A percentile compares a stretch with the other conserved stretches of the same genome.
Evolutionary conservation across 2,329 filamentous ascomycete genomes (phyloP).

Genomic region (Dryadomyces sulphureus): DNA sequence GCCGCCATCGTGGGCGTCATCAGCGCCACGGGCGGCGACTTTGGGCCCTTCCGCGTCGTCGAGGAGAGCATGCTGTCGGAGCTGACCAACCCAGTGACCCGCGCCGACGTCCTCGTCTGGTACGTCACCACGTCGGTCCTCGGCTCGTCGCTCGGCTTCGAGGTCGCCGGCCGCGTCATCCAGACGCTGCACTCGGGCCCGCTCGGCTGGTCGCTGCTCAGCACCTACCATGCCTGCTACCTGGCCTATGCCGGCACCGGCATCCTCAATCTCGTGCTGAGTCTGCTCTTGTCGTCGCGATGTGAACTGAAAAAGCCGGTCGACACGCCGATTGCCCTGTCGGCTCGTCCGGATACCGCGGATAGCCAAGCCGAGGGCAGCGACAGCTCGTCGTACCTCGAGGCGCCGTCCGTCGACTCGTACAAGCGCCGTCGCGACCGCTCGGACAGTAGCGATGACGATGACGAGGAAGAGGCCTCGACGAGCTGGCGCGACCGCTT

Average conservation of each 20-base stretch:
- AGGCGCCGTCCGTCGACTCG: background rate
- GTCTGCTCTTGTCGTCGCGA: constrained; percentile 28
- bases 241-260: constrained; percentile 45
- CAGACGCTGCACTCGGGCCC: constrained; percentile 26
- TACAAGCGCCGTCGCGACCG: background rate
- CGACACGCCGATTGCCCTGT: too few relatives aligned
- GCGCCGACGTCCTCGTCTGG: constrained; percentile 52
- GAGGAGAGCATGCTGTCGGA: constrained; percentile 51
- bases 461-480: constrained; percentile 5
- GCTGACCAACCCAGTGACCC: constrained; percentile 35
- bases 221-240: constrained; percentile 42
- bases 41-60: constrained; percentile 52
- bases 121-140: constrained; percentile 44
- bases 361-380: constrained; percentile 1
- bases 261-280: constrained; percentile 29
- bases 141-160: constrained; percentile 38
- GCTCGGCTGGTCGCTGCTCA: constrained; percentile 30
- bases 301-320: constrained; percentile 29
- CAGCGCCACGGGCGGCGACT: constrained; percentile 47
- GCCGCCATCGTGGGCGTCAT: constrained; percentile 48
- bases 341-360: background rate
- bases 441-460: background rate
- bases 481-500: constrained; percentile 20
- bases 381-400: background rate
- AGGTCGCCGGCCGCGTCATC: constrained; percentile 34